phyloP scores from a whole-genome alignment of 108 stramenopile species.

The Hondaea fermentalgiana region DNA sequence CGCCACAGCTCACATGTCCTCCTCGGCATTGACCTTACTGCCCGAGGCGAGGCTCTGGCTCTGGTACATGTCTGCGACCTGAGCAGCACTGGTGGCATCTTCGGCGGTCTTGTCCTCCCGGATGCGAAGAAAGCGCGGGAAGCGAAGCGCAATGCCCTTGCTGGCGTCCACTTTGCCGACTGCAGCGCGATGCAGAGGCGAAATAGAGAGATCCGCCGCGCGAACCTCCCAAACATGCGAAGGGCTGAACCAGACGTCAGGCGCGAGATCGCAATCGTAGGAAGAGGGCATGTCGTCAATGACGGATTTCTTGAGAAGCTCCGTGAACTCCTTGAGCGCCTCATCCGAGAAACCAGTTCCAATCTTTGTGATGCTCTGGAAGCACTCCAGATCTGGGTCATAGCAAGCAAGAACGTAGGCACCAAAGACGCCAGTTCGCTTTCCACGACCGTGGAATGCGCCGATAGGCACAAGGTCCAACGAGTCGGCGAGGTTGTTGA shows the following conservation, averaged over 20 bases:
- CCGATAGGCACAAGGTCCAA: conserved; percentile 97
- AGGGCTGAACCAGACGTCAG: conserved; percentile 94
- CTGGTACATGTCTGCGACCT: conserved; percentile 88
- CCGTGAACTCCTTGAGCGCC: conserved; percentile 65
- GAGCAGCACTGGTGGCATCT: conserved; percentile 84
- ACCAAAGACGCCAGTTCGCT: conserved; percentile 86
- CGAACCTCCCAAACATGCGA: conserved; percentile 96
- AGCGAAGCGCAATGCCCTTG: conserved; percentile 93
- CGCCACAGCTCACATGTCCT: neutral
- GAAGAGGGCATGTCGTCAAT: conserved; percentile 61
- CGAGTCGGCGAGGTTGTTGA: conserved; percentile 94
- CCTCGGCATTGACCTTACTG: neutral
- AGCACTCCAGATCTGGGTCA: conserved; percentile 86
- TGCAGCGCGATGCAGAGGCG: conserved; percentile 76
- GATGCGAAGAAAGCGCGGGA: conserved; percentile 90
- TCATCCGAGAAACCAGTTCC: conserved; percentile 99
- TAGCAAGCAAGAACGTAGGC: conserved; percentile 97
- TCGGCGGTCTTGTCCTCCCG: conserved; percentile 95
- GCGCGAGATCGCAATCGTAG: conserved; percentile 66
- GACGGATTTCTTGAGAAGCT: conserved; percentile 63
- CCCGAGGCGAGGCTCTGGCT: conserved; percentile 47
- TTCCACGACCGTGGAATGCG: conserved; percentile 88
- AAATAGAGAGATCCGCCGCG: conserved; percentile 90
- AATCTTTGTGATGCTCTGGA: conserved; percentile 95
- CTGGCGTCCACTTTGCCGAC: conserved; percentile 67